Evolutionary conservation across 108 stramenopile genomes (phyloP), one percentile per base, ranked within the genome.

Genomic region (Cylindrotheca closterium): DNA sequence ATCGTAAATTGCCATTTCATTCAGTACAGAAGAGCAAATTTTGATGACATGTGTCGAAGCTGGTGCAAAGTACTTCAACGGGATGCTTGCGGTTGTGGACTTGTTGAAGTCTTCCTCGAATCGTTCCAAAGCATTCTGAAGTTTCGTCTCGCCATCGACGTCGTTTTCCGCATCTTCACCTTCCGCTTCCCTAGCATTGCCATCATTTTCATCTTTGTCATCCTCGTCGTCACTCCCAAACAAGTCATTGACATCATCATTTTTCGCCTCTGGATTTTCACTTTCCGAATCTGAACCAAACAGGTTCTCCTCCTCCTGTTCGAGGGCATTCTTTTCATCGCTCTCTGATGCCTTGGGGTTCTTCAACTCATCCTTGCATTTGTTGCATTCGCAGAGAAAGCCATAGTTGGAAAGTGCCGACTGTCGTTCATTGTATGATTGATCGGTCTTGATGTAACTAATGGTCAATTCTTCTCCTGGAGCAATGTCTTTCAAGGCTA

Each of bases 401-500:
- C 95, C 95, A 64, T 96, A 96, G 29, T 93, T 83, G 47, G 69
- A 62, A 2, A 91, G 50, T 1, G 65, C 79, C n/a, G 46, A 53
- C 25, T 78, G 74, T 10, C 95, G 83, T 50, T 81, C 65, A 0
- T 63, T 53, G 27, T 70, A 57, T 3, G 65, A 48, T 32, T 58
- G 55, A 0, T 79, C 59, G 12, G 73, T 32, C 8, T 83, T 79
- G 17, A 96, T 75, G 73, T 96, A 96, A 32, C 86, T 82, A 48
- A 93, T 88, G 1, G 73, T 72, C 45, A 96, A 64, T 80, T 96
- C 96, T 64, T 93, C 96, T 22, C 85, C 87, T 26, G 30, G 76
- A 30, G 45, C 47, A 30, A 94, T 88, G 47, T 84, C 84, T 51
- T 68, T 52, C 32, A 84, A 19, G 4, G 89, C 91, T 2, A 93